Evolutionary conservation across 1,284 basidiomycete species (phyloP), one percentile per base, ranked within the genome.

Genomic region (Malassezia restricta): DNA sequence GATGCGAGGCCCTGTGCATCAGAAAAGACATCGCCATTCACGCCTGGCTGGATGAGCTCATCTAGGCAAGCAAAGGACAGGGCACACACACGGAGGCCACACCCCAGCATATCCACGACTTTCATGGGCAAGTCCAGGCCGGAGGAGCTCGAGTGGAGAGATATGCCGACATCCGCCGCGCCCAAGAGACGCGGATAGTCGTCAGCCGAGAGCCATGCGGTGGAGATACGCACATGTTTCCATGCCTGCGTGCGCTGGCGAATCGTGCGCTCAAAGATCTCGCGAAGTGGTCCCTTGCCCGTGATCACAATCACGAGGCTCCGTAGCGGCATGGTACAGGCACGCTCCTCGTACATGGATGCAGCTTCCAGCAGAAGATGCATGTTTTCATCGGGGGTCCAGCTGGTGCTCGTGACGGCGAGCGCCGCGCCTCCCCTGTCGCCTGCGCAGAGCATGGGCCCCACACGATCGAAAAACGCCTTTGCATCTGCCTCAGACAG

Each of bases 51-150:
- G 11, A 98, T 86, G 15, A 98, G 80, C 74, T 98, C 92, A 51
- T 80, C 74, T 29, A 99, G 77, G 71, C 91, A 94, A 35, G 78
- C 76, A 70, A 95, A 99, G 40, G 83, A 79, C 7, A 90, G 78
- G 0, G 94, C 91, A 58, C 91, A 86, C 4, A 96, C 94, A 0
- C 91, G 91, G 47, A 95, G 76, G 2, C 83, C 84, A 62, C 90
- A 96, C 0, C 94, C 94, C 74, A 98, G 94, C 94, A 98, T 96
- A 74, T 99, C 94, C 2, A 99, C 91, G 8, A 99, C 84, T 75
- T 99, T 99, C 94, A 99, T 99, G 1, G 94, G 94, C 47, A 99
- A 77, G 74, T 99, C 94, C 41, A 92, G 76, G 0, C 82, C 86
- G 0, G 87, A 92, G 0, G 87, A 90, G 71, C 86, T 89, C 14